These are phyloP conservation scores for Daldinia vernicosa DNA, from an alignment of 495 filamentous ascomycete species.

Conservation along the genomic window DNA sequence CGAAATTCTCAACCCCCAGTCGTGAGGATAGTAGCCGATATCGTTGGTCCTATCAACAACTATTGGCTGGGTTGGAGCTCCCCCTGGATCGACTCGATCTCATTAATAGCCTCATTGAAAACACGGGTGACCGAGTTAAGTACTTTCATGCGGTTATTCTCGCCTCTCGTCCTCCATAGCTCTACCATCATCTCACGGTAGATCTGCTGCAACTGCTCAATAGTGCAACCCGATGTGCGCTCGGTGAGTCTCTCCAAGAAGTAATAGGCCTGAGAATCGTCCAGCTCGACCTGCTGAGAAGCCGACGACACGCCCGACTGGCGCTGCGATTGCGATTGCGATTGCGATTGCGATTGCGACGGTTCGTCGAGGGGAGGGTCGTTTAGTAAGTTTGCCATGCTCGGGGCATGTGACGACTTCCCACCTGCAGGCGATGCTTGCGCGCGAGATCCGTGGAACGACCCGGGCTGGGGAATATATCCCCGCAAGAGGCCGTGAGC, in stretches of 20 bases:
- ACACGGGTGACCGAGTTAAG: conserved; percentile 65
- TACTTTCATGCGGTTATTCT: conserved; percentile 83
- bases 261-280: conserved; percentile 61
- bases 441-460: conserved; percentile 44
- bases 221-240: conserved; percentile 77
- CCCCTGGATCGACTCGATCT: conserved; percentile 77
- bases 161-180: conserved; percentile 78
- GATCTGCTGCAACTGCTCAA: conserved; percentile 95
- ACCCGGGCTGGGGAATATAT: conserved; percentile 49
- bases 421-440: conserved; percentile 34
- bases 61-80: conserved; percentile 44
- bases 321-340: conserved; percentile 42
- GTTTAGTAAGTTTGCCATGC: conserved; percentile 50
- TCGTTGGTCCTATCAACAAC: background rate
- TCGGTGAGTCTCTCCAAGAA: conserved; percentile 68
- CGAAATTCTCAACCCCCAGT: background rate
- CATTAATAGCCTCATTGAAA: conserved; percentile 82
- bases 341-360: background rate
- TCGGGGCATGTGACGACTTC: conserved; percentile 47
- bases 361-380: conserved; percentile 39
- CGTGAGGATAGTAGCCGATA: background rate
- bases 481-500: conserved; percentile 57
- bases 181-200: conserved; percentile 89
- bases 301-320: conserved; percentile 42
- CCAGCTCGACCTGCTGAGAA: conserved; percentile 63